These are phyloP conservation scores for Castanea sativa DNA, from an alignment of 306 rosid genomes.

Conservation along the genomic window DNA sequence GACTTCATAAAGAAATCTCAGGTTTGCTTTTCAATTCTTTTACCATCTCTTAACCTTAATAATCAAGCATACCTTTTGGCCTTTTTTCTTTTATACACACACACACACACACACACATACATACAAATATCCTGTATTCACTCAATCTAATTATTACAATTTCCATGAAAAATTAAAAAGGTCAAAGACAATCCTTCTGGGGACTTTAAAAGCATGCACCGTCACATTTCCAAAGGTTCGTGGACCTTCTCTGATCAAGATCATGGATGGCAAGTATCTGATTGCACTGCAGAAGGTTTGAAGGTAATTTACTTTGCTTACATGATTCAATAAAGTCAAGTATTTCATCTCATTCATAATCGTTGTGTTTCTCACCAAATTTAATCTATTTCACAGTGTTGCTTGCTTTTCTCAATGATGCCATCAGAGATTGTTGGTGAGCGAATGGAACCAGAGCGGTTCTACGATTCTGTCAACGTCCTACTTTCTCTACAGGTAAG, in stretches of 20 bases:
- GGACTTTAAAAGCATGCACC: constrained; percentile 59
- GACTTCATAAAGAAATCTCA: constrained; percentile 70
- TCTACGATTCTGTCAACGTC: constrained; percentile 63
- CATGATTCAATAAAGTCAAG: neutral
- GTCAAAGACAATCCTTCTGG: constrained; percentile 59
- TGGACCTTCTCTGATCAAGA: constrained; percentile 84
- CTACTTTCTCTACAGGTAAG: constrained; percentile 63
- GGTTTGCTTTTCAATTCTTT: constrained; percentile 17
- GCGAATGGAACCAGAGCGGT: constrained; percentile 51
- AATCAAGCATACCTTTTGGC: neutral
- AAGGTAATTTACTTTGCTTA: constrained; percentile 35
- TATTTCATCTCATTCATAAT: neutral
- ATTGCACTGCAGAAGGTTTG: constrained; percentile 73
- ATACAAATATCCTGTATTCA: neutral
- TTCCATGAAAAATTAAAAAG: constrained; percentile 11
- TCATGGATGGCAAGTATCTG: constrained; percentile 91
- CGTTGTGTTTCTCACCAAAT: neutral
- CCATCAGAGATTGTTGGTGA: constrained; percentile 66
- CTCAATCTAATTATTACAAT: neutral
- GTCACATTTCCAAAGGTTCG: constrained; percentile 76
- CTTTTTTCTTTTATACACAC: neutral
- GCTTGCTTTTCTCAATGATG: constrained; percentile 56
- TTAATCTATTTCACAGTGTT: constrained; percentile 40
- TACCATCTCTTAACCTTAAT: neutral
- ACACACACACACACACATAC: neutral